Evolutionary conservation across 257 asterid species (phyloP), one percentile per base, ranked within the genome.

Genomic region (Verbena officinalis): DNA sequence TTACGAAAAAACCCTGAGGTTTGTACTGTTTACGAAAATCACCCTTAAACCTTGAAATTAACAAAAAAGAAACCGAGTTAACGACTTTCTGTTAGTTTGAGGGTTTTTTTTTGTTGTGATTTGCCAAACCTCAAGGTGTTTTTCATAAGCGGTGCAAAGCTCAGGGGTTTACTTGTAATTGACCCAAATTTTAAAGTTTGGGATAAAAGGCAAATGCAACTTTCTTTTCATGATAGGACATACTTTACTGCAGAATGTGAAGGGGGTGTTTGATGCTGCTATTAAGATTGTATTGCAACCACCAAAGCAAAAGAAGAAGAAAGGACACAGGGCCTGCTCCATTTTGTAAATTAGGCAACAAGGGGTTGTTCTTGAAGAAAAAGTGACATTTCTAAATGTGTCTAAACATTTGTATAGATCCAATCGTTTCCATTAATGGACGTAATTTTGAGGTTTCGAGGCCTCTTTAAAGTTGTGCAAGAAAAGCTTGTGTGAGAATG

Each of bases 231-330:
- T 9, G 17, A 8, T 46, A 16, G 31, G 46, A 24, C 55, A 3
- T 49, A 24, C 4, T 36, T 4, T 36, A 1, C 4, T 51, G 68
- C 83, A 82, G 87, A 78, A 81, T 70, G 82, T 81, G 75, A 81
- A 81, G 69, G 81, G 72, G 16, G 86, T 81, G 48, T 82, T 82
- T 8, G 87, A 82, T 78, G 78, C 80, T 0, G 83, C 84, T 7
- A 82, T 82, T 40, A 82, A 78, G 71, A 75, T 76, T 21, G 84
- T 78, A 7, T 42, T 81, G 76, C 87, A 76, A 67, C 88, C 88
- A 30, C 81, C 84, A 7, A 76, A 73, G 71, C 79, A 71, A 7
- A 75, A 51, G 78, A 81, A 64, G 70, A 76, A 54, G 68, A 81
- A 75, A 71, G 77, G 77, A 11, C 65, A 57, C 43, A 72, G 21